phyloP scores from a whole-genome alignment of 306 rosid genomes.

The Sechiopsis laciniata region DNA sequence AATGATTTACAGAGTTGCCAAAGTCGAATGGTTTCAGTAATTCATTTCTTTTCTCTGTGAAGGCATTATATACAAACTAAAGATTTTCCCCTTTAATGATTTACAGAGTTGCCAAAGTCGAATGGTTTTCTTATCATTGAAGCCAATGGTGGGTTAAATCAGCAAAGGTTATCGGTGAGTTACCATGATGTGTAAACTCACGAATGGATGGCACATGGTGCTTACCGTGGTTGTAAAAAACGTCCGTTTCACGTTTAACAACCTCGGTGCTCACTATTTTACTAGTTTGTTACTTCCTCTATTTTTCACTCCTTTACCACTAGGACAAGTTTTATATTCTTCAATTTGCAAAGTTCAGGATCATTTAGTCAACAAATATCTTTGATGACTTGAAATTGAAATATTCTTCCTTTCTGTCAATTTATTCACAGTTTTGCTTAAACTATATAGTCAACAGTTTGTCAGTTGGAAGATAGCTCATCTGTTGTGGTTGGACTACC shows the following conservation, averaged over 20 bases:
- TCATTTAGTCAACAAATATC: not conserved
- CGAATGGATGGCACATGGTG: constrained; percentile 10
- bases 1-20: too few species aligned
- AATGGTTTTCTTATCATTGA: constrained; percentile 28
- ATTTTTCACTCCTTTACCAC: not conserved
- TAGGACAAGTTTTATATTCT: not conserved
- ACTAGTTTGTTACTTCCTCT: not conserved
- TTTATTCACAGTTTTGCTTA: not conserved
- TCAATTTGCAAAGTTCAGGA: not conserved
- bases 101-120: constrained; percentile 49
- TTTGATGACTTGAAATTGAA: not conserved
- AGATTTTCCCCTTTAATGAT: not conserved
- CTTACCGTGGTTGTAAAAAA: too few species aligned
- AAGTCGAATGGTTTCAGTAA: not conserved
- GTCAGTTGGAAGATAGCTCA: not conserved
- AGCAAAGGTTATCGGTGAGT: constrained; percentile 91
- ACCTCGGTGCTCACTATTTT: constrained; percentile 13
- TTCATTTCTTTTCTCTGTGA: not conserved
- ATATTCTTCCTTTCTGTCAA: not conserved
- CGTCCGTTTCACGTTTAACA: too few species aligned
- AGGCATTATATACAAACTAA: not conserved
- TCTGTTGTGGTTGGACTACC: constrained; percentile 9
- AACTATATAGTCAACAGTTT: not conserved
- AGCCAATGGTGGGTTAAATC: constrained; percentile 97
- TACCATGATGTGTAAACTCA: not conserved